These are phyloP conservation scores for Astrothelium subdiscretum DNA, from an alignment of 495 filamentous ascomycete genomes.

Conservation along the genomic window DNA sequence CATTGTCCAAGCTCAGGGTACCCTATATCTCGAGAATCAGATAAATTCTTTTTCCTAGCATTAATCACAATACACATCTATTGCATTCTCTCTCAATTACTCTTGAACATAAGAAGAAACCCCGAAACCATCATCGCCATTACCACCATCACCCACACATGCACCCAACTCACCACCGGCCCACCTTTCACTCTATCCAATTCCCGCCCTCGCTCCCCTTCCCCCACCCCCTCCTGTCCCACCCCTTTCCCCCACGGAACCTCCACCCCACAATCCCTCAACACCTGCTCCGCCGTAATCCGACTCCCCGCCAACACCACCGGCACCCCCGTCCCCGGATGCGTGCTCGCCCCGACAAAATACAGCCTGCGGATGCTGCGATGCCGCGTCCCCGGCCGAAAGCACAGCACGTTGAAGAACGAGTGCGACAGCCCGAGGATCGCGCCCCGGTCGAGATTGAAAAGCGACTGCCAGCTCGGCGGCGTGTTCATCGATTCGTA, in stretches of 20 bases:
- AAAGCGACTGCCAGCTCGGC: slow-evolving; percentile 44
- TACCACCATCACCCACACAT: neutral
- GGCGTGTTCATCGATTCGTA: slow-evolving; percentile 53
- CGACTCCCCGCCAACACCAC: slow-evolving; percentile 53
- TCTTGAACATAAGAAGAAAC: neutral
- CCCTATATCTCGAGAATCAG: too few species aligned
- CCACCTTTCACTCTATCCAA: slow-evolving; percentile 25
- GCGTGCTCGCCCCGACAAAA: slow-evolving; percentile 60
- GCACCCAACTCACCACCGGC: slow-evolving; percentile 9
- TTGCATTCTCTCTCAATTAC: neutral
- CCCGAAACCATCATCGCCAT: slow-evolving; percentile 2
- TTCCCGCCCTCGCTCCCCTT: slow-evolving; percentile 15
- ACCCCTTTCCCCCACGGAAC: slow-evolving; percentile 31
- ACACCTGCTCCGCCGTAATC: slow-evolving; percentile 47
- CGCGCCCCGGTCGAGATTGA: slow-evolving; percentile 60
- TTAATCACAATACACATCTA: too few species aligned
- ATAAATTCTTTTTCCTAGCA: too few species aligned
- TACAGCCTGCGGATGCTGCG: slow-evolving; percentile 37
- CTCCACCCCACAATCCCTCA: slow-evolving; percentile 29
- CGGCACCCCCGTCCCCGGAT: slow-evolving; percentile 63
- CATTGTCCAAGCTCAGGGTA: too few species aligned
- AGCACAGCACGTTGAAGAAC: slow-evolving; percentile 60
- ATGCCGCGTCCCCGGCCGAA: slow-evolving; percentile 48
- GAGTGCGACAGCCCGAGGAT: slow-evolving; percentile 56
- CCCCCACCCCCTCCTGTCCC: slow-evolving; percentile 7